Evolutionary conservation across 805 yeast species (phyloP).

Genomic region (Pichia gijzeniarum): DNA sequence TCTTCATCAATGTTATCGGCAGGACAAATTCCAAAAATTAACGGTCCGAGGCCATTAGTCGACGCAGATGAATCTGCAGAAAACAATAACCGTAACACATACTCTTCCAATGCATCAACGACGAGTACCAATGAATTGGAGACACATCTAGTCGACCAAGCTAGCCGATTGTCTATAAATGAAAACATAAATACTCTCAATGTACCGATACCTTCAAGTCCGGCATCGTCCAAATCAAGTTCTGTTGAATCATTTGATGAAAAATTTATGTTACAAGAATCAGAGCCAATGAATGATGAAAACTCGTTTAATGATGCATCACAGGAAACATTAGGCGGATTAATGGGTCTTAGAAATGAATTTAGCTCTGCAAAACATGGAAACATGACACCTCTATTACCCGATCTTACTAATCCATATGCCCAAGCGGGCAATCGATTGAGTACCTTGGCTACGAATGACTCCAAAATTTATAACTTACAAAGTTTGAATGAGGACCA

Average conservation of each 20-base stretch:
- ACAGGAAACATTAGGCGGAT: conserved; percentile 13
- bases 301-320: neutral
- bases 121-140: neutral
- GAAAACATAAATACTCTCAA: neutral
- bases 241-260: conserved; percentile 16
- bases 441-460: conserved; percentile 29
- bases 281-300: neutral
- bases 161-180: neutral
- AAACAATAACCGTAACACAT: neutral
- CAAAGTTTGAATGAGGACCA: conserved; percentile 6
- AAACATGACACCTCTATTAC: neutral
- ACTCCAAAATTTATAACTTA: conserved; percentile 26
- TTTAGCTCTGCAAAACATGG: conserved; percentile 1
- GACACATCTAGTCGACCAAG: neutral
- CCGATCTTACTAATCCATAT: conserved; percentile 1
- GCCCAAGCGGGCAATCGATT: conserved; percentile 11
- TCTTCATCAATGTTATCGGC: neutral
- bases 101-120: neutral
- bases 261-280: conserved; percentile 9
- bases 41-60: conserved; percentile 6
- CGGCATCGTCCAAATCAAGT: neutral
- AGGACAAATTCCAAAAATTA: conserved; percentile 2
- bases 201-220: too few species aligned
- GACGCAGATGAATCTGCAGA: neutral
- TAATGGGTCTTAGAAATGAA: conserved; percentile 2